These are phyloP conservation scores for Solanum hybrid DNA, from an alignment of 305 asterid species.

Conservation along the genomic window DNA sequence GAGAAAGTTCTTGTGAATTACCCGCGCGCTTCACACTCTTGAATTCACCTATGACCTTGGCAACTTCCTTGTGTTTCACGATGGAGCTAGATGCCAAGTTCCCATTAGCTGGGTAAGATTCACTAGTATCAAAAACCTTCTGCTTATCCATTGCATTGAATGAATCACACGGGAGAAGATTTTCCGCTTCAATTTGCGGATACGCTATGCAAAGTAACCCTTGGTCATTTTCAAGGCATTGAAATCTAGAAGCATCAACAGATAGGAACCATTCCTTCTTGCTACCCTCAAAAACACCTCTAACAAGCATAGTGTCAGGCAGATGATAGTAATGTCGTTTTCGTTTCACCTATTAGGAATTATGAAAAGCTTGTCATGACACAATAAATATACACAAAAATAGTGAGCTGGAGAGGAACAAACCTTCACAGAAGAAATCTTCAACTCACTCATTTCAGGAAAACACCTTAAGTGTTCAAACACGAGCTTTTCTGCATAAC, in stretches of 20 bases:
- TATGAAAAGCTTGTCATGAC: slow-evolving; percentile 1
- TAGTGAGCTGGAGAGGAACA: neutral
- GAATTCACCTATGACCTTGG: slow-evolving; percentile 14
- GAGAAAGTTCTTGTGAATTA: slow-evolving; percentile 11
- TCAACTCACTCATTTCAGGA: slow-evolving; percentile 41
- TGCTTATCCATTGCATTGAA: slow-evolving; percentile 3
- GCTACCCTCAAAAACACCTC: slow-evolving; percentile 34
- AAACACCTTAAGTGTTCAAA: slow-evolving; percentile 39
- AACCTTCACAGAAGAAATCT: slow-evolving; percentile 51
- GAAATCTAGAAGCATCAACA: slow-evolving; percentile 34
- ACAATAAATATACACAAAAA: neutral
- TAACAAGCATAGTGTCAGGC: slow-evolving; percentile 46
- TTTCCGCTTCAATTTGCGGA: neutral
- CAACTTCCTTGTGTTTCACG: slow-evolving; percentile 15
- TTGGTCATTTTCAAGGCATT: slow-evolving; percentile 1
- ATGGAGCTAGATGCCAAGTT: slow-evolving; percentile 14
- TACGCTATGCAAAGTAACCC: neutral
- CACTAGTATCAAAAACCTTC: slow-evolving; percentile 1
- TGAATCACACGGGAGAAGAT: slow-evolving; percentile 7
- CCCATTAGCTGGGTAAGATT: slow-evolving; percentile 6
- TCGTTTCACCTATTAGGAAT: slow-evolving; percentile 45
- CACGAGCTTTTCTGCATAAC: slow-evolving; percentile 40
- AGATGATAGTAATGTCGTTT: slow-evolving; percentile 40
- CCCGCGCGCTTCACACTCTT: slow-evolving; percentile 20
- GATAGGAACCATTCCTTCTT: slow-evolving; percentile 38